Conservation (phyloP, 2,329 filamentous ascomycete genomes). For the Westerdykella ornata region DNA sequence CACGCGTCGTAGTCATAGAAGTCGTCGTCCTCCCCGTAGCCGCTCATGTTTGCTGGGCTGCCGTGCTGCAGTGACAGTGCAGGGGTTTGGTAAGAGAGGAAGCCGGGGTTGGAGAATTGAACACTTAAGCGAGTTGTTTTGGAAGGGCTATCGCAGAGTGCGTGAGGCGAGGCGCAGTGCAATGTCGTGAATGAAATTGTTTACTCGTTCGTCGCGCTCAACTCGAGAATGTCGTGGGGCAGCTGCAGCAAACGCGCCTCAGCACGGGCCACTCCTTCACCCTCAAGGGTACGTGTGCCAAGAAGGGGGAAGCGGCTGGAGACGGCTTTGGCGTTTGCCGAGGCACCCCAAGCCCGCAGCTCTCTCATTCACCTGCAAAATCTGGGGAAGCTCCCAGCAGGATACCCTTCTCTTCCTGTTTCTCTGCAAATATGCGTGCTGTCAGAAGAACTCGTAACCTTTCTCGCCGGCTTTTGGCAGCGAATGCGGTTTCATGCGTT, state of each 20-base stretch:
- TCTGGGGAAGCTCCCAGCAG: conserved; percentile 6
- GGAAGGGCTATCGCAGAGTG: too few relatives aligned
- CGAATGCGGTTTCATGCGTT: conserved; percentile 15
- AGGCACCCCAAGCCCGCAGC: conserved; percentile 15
- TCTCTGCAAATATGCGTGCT: conserved; percentile 28
- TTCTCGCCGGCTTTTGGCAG: conserved; percentile 30
- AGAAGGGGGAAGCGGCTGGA: conserved; percentile 14
- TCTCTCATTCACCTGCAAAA: conserved; percentile 4
- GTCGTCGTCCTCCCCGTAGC: conserved; percentile 38
- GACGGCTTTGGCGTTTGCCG: conserved; percentile 21
- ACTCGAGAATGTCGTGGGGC: too few relatives aligned
- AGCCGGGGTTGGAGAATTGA: too few relatives aligned
- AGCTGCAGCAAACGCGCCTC: too few relatives aligned
- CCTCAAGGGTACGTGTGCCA: conserved; percentile 8
- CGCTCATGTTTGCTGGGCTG: conserved; percentile 30
- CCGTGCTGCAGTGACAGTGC: background rate
- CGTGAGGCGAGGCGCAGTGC: too few relatives aligned
- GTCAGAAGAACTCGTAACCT: conserved; percentile 28
- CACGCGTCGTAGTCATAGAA: conserved; percentile 39
- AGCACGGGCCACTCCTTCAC: too few relatives aligned
- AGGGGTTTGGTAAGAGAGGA: too few relatives aligned
- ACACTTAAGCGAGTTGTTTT: too few relatives aligned
- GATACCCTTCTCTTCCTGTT: conserved; percentile 1
- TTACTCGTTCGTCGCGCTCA: too few relatives aligned
- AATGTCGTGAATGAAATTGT: too few relatives aligned